Base-by-base conservation (phyloP, 2,329 filamentous ascomycete genomes). In the Alternaria arbusti region DNA sequence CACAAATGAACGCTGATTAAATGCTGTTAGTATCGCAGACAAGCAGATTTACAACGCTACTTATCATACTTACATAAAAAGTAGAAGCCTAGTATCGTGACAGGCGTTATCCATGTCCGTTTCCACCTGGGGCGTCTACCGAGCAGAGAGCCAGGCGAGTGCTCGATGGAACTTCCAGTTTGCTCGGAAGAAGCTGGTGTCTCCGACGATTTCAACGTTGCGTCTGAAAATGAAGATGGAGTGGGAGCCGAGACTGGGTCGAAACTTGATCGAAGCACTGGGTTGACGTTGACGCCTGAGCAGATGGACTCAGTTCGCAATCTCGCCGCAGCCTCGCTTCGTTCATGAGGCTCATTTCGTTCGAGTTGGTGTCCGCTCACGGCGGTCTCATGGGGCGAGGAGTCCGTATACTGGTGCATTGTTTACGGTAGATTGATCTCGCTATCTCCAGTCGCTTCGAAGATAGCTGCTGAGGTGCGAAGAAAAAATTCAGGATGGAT, bases 21-120 rank as follows among this genome's bases (percentile, higher is more conserved):
- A 36, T 4, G 1, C 15, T 3, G 15, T 36, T 36, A 36, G 15
- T 8, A 36, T 36, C 0, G 0, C 0, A 1, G 1, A n/a, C 8
- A n/a, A 36, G 2, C 15, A 5, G 4, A 9, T 2, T 0, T n/a
- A 9, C 0, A 8, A 36, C 15, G 8, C 32, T 36, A 5, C 8
- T 9, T 36, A 9, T n/a, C 15, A 36, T 36, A 3, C 15, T 36
- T 36, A 36, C 32, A 36, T n/a, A 36, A n/a, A 1, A 36, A n/a
- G 32, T 36, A 36, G 32, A 36, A 36, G 32, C 32, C 32, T 9
- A 36, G 32, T 36, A 36, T 36, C 3, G 32, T 36, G 32, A 9
- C 8, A 3, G 32, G 32, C 32, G 32, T 36, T 36, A 36, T 36
- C 32, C 32, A 36, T n/a, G 32, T 36, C 32, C 1, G 15, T 36